Conservation (phyloP, 352 stramenopile genomes). For the Globisporangium heterothallicum region DNA sequence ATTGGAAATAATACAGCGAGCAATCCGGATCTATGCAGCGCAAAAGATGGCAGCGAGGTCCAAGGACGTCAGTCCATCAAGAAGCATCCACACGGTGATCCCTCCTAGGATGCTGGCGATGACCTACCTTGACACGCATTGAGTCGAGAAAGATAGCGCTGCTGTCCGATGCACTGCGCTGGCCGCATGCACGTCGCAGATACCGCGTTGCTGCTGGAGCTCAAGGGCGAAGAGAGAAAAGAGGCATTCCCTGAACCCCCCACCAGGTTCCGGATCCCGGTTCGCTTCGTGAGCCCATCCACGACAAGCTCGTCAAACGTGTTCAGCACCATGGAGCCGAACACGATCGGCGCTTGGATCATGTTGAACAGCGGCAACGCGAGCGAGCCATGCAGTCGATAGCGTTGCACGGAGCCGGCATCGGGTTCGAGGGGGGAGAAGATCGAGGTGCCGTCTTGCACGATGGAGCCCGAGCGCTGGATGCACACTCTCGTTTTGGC, state of each 20-base stretch:
- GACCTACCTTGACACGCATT: constrained; percentile 50
- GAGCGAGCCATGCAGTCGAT: constrained; percentile 42
- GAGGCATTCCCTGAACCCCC: not conserved
- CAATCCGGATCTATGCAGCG: constrained; percentile 55
- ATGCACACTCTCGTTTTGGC: constrained; percentile 33
- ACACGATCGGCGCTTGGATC: constrained; percentile 52
- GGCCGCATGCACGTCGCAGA: constrained; percentile 15
- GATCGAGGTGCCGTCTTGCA: constrained; percentile 44
- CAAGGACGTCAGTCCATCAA: not conserved
- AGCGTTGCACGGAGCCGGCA: constrained; percentile 31
- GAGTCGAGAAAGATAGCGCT: constrained; percentile 28
- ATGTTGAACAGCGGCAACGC: constrained; percentile 66
- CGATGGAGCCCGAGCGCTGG: constrained; percentile 43
- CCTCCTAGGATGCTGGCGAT: not conserved
- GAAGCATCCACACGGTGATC: not conserved
- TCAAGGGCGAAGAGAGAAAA: not conserved
- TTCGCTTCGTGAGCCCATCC: constrained; percentile 36
- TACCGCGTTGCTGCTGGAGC: not conserved
- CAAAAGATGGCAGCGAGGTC: not conserved
- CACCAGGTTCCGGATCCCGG: constrained; percentile 11
- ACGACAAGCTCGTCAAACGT: constrained; percentile 37
- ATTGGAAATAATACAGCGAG: constrained; percentile 60
- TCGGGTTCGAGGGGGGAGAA: constrained; percentile 44
- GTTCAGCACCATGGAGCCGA: constrained; percentile 51
- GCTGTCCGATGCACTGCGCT: constrained; percentile 29